These are phyloP conservation scores for Kurtzmaniella cleridarum DNA, from an alignment of 805 yeast genomes.

Conservation along the genomic window DNA sequence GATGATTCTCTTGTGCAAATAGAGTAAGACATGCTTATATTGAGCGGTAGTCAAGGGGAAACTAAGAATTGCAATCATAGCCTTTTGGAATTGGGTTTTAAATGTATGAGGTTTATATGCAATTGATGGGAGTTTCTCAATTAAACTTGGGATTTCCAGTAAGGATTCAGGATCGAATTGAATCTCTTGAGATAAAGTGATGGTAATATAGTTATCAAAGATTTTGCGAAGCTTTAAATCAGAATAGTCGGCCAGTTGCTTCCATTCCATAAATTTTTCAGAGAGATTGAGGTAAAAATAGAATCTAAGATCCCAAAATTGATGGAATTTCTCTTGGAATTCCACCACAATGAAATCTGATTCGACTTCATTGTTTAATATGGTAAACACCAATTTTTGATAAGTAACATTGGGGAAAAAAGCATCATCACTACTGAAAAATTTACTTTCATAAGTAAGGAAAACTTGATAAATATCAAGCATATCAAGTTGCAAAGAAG, in stretches of 20 bases:
- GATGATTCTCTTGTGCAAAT: constrained; percentile 78
- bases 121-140: constrained; percentile 27
- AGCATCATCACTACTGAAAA: constrained; percentile 46
- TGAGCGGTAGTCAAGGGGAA: constrained; percentile 47
- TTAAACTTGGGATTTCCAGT: constrained; percentile 21
- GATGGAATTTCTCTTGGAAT: constrained; percentile 45
- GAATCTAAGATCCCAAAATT: constrained; percentile 73
- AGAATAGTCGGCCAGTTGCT: constrained; percentile 3
- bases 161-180: constrained; percentile 21
- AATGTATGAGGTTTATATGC: constrained; percentile 41
- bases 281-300: constrained; percentile 55
- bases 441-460: constrained; percentile 48
- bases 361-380: constrained; percentile 30
- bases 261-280: constrained; percentile 17
- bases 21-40: constrained; percentile 61
- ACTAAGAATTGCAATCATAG: constrained; percentile 56
- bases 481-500: constrained; percentile 47
- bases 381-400: constrained; percentile 32
- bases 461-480: constrained; percentile 54
- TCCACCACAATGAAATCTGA: constrained; percentile 47
- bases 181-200: constrained; percentile 14
- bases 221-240: constrained; percentile 13
- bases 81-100: constrained; percentile 62
- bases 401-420: constrained; percentile 58
- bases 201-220: constrained; percentile 36